Percentiles rank a stretch among this genome's conserved stretches.
Conservation (phyloP, 2,329 filamentous ascomycete species). For the Penicillium sp. region DNA sequence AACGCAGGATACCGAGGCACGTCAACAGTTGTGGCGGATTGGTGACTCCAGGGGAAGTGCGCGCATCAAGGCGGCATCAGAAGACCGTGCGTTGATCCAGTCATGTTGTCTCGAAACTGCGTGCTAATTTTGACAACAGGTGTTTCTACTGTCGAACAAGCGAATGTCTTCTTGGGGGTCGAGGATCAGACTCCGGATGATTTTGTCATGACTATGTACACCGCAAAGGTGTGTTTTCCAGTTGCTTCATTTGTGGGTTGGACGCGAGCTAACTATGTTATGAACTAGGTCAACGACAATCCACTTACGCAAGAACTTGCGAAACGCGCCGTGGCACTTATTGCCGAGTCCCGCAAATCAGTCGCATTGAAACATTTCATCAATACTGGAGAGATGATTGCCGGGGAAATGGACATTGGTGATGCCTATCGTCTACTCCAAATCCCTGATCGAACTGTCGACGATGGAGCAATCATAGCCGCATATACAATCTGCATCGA, state of each 20-base stretch:
- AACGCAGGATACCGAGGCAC: slow-evolving; percentile 56
- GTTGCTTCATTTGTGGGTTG: background rate
- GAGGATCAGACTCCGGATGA: slow-evolving; percentile 54
- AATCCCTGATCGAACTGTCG: slow-evolving; percentile 53
- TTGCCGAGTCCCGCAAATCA: slow-evolving; percentile 60
- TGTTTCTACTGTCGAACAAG: slow-evolving; percentile 63
- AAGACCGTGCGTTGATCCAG: slow-evolving; percentile 47
- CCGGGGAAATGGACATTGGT: slow-evolving; percentile 56
- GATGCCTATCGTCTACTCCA: slow-evolving; percentile 55
- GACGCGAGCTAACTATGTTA: slow-evolving; percentile 5
- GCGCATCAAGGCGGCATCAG: slow-evolving; percentile 58
- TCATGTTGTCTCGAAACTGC: background rate
- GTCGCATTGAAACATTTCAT: slow-evolving; percentile 54
- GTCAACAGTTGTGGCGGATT: slow-evolving; percentile 59
- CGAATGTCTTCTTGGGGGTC: slow-evolving; percentile 61
- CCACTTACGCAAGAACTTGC: slow-evolving; percentile 52
- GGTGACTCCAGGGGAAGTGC: slow-evolving; percentile 59
- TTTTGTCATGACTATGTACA: slow-evolving; percentile 58
- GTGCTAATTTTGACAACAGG: slow-evolving; percentile 31
- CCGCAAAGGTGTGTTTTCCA: slow-evolving; percentile 51
- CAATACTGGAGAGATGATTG: slow-evolving; percentile 51
- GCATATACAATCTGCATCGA: slow-evolving; percentile 49
- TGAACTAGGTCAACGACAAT: slow-evolving; percentile 51
- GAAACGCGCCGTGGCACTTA: slow-evolving; percentile 57
- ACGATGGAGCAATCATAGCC: slow-evolving; percentile 52